phyloP scores from a whole-genome alignment of 2,329 filamentous ascomycete genomes.

The Fusarium poae region DNA sequence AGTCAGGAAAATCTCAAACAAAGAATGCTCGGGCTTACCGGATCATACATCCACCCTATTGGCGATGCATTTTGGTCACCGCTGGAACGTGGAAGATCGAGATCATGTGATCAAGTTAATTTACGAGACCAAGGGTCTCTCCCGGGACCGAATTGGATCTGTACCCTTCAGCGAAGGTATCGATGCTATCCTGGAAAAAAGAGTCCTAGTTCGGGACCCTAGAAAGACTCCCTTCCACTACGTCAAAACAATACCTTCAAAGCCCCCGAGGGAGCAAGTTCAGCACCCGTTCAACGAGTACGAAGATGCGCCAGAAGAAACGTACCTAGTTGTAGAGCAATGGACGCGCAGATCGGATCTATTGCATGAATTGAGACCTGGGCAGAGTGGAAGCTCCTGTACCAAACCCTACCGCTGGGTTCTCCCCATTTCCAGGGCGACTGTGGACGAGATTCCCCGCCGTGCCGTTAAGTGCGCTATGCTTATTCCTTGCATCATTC shows the following conservation, averaged over 20 bases:
- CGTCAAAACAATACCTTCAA: constrained; percentile 57
- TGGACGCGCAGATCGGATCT: constrained; percentile 71
- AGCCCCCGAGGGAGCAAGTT: constrained; percentile 59
- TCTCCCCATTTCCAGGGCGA: constrained; percentile 63
- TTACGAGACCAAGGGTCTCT: constrained; percentile 45
- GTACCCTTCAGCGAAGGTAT: constrained; percentile 45
- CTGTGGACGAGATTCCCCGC: constrained; percentile 62
- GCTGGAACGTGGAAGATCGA: constrained; percentile 56
- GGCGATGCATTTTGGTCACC: constrained; percentile 62
- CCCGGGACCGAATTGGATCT: constrained; percentile 51
- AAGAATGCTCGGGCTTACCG: constrained; percentile 28
- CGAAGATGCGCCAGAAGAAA: constrained; percentile 55
- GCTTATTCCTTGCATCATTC: constrained; percentile 79
- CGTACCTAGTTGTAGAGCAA: constrained; percentile 63
- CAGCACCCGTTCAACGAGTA: constrained; percentile 49
- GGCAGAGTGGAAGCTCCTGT: constrained; percentile 46
- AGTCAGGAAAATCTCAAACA: constrained; percentile 34
- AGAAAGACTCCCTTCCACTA: constrained; percentile 57
- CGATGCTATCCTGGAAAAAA: constrained; percentile 36
- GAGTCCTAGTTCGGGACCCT: constrained; percentile 59
- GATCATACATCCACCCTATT: constrained; percentile 64
- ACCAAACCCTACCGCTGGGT: constrained; percentile 60
- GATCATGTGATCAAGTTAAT: constrained; percentile 60
- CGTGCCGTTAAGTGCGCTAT: constrained; percentile 65
- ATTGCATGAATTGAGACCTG: constrained; percentile 59